Conservation (phyloP, 768 basidiomycete genomes). For the Obba rivulosa region DNA sequence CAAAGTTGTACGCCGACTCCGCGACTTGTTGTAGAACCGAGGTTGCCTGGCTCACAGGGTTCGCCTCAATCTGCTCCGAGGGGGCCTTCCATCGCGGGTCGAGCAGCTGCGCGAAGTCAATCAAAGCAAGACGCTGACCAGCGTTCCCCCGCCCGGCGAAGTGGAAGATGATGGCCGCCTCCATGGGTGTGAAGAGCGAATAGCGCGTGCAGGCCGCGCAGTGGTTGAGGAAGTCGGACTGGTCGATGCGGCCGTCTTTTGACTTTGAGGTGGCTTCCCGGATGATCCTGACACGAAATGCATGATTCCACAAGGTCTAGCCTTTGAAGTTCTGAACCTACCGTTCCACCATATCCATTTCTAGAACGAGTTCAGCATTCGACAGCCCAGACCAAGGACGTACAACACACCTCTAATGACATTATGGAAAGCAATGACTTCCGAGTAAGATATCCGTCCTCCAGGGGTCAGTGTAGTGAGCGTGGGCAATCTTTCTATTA, state of each 20-base stretch:
- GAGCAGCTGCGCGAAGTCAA: constrained; percentile 90
- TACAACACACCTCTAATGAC: constrained; percentile 68
- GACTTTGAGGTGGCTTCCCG: constrained; percentile 86
- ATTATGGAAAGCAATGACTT: constrained; percentile 97
- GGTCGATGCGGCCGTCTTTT: constrained; percentile 93
- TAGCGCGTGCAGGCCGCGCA: constrained; percentile 85
- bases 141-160: constrained; percentile 82
- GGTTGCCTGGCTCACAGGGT: constrained; percentile 22
- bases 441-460: constrained; percentile 90
- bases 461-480: constrained; percentile 86
- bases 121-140: constrained; percentile 66
- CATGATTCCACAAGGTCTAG: background rate
- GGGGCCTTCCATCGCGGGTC: constrained; percentile 87
- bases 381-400: constrained; percentile 1
- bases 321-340: constrained; percentile 23
- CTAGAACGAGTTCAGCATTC: constrained; percentile 28
- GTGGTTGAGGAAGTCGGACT: constrained; percentile 92
- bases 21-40: constrained; percentile 53
- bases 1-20: constrained; percentile 81
- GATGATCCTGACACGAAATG: constrained; percentile 63
- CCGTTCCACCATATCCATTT: constrained; percentile 98
- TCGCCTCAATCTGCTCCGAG: constrained; percentile 36
- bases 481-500: constrained; percentile 89
- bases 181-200: constrained; percentile 95
- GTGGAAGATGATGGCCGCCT: constrained; percentile 97